Evolutionary conservation across 2,329 filamentous ascomycete genomes (phyloP).

Genomic region (Pseudogymnoascus sp.): DNA sequence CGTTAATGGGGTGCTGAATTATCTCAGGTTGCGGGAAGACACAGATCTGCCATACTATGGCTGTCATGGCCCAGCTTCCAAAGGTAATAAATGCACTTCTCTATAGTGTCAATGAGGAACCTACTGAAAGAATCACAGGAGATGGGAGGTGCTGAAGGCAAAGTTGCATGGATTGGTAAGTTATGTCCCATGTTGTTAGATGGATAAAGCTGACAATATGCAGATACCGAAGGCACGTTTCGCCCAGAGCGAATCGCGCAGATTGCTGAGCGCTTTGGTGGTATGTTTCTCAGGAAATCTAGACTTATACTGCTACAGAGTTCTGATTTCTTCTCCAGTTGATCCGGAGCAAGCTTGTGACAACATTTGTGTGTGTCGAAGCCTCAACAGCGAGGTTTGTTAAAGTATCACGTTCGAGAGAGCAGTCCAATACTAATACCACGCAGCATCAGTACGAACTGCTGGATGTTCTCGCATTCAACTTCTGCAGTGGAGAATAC

Average conservation of each 20-base stretch:
- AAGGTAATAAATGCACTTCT: constrained; percentile 28
- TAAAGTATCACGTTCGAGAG: neutral
- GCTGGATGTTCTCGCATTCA: constrained; percentile 51
- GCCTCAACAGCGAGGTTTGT: constrained; percentile 52
- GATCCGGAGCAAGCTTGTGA: constrained; percentile 53
- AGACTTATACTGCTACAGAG: neutral
- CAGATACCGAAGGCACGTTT: constrained; percentile 56
- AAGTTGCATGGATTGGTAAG: constrained; percentile 58
- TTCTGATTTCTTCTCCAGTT: constrained; percentile 28
- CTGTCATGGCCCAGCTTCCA: constrained; percentile 51
- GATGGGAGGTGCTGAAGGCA: constrained; percentile 59
- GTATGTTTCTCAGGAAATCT: constrained; percentile 21
- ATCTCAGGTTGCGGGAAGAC: constrained; percentile 55
- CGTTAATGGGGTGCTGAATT: constrained; percentile 6
- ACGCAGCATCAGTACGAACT: constrained; percentile 46
- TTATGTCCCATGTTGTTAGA: neutral
- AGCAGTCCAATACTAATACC: neutral
- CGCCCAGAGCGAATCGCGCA: constrained; percentile 59
- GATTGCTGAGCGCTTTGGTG: constrained; percentile 58
- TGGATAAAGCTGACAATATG: neutral
- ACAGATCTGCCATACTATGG: constrained; percentile 61
- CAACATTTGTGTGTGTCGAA: constrained; percentile 59
- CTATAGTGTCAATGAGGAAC: neutral
- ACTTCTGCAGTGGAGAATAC: constrained; percentile 56
- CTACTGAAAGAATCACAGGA: constrained; percentile 31